Conservation (phyloP, 2,329 filamentous ascomycete species). For the Aureobasidium lini region DNA sequence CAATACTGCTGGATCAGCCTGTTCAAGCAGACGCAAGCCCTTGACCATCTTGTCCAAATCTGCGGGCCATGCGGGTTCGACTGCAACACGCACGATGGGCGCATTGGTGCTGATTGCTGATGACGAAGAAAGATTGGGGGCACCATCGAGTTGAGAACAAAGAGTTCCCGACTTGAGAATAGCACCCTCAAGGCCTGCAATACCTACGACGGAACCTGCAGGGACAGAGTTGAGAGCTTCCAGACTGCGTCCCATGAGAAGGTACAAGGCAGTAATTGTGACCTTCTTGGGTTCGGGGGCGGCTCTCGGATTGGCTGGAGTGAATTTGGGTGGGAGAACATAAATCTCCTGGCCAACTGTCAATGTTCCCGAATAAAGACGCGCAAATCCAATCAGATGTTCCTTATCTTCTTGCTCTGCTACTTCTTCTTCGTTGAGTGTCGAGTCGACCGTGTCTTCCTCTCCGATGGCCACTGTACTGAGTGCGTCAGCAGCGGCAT, state of each 20-base stretch:
- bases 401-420: constrained; percentile 64
- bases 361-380: constrained; percentile 85
- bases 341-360: constrained; percentile 87
- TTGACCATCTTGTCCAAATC: constrained; percentile 93
- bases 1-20: constrained; percentile 90
- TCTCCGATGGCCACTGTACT: constrained; percentile 55
- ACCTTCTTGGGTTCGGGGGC: constrained; percentile 71
- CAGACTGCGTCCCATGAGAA: constrained; percentile 88
- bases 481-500: constrained; percentile 54
- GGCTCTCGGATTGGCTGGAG: constrained; percentile 66
- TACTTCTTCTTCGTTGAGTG: constrained; percentile 17
- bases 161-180: constrained; percentile 95
- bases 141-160: constrained; percentile 77
- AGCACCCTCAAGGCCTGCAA: constrained; percentile 83
- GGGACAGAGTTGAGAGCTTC: constrained; percentile 79
- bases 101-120: constrained; percentile 60
- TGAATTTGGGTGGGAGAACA: constrained; percentile 88
- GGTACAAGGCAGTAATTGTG: constrained; percentile 79
- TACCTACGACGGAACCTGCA: constrained; percentile 90
- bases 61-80: constrained; percentile 86
- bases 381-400: constrained; percentile 87
- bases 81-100: constrained; percentile 88
- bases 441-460: constrained; percentile 20
- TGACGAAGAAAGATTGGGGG: constrained; percentile 84
- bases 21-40: constrained; percentile 77